phyloP scores from a whole-genome alignment of 495 filamentous ascomycete genomes.

The Xeromyces bisporus region DNA sequence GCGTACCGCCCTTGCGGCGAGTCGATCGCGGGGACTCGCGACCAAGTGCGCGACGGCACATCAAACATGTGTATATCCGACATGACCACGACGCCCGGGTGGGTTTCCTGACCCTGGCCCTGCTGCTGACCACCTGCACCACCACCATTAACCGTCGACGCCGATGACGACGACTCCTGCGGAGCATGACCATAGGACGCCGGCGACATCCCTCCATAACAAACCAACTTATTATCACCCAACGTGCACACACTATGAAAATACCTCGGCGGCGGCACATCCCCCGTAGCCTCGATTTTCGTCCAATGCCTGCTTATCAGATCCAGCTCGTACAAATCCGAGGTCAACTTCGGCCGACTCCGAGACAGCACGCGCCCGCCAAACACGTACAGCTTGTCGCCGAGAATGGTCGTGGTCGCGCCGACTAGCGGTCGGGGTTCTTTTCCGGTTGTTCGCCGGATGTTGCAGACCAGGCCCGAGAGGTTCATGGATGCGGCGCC shows the following conservation, averaged over 20 bases:
- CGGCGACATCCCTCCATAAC: conserved; percentile 96
- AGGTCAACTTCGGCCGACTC: conserved; percentile 64
- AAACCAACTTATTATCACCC: conserved; percentile 90
- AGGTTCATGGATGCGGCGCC: conserved; percentile 43
- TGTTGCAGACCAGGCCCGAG: conserved; percentile 84
- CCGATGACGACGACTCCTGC: too few species aligned
- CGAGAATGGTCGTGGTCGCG: conserved; percentile 84
- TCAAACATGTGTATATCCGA: conserved; percentile 96
- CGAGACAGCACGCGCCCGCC: conserved; percentile 77
- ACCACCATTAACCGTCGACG: too few species aligned
- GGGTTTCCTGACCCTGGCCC: conserved; percentile 40
- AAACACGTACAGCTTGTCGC: conserved; percentile 92
- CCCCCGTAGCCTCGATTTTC: conserved; percentile 67
- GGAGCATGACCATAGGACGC: conserved; percentile 33
- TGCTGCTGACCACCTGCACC: conserved; percentile 18
- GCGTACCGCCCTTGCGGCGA: conserved; percentile 90
- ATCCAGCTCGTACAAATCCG: conserved; percentile 85
- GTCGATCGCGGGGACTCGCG: conserved; percentile 59
- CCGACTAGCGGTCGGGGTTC: conserved; percentile 86
- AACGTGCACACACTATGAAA: conserved; percentile 91
- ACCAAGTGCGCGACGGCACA: conserved; percentile 72
- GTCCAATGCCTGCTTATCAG: conserved; percentile 84
- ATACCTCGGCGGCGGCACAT: conserved; percentile 79
- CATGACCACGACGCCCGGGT: conserved; percentile 90
- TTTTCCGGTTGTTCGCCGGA: conserved; percentile 75